Percentiles rank a stretch among this genome's conserved stretches.
phyloP scores from a whole-genome alignment of 1,284 basidiomycete genomes.

The Trametes pubescens region DNA sequence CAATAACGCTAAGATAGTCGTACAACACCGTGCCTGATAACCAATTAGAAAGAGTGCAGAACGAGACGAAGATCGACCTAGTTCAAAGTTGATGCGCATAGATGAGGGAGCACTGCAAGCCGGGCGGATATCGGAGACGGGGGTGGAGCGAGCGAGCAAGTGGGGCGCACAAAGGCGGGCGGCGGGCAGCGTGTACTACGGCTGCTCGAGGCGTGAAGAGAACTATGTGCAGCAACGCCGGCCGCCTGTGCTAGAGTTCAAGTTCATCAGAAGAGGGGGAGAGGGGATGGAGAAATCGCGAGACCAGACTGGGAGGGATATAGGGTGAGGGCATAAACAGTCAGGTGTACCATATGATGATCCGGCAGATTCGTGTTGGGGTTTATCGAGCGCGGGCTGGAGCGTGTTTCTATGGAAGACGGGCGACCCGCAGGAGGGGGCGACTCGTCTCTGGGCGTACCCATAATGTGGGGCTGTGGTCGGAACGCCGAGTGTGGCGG shows the following conservation, averaged over 20 bases:
- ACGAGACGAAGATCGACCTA: not conserved
- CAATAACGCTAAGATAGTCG: conserved; percentile 23
- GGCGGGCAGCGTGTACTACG: not conserved
- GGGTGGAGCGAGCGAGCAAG: not conserved
- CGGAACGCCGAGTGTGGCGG: not conserved
- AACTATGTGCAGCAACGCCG: conserved; percentile 23
- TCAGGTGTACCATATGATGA: conserved; percentile 27
- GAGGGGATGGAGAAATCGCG: not conserved
- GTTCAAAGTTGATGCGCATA: not conserved
- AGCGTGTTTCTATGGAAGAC: not conserved
- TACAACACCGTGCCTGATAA: conserved; percentile 28
- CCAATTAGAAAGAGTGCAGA: conserved; percentile 3
- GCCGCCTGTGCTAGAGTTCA: conserved; percentile 31
- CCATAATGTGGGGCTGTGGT: no score
- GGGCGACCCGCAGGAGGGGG: not conserved
- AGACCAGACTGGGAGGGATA: conserved; percentile 14
- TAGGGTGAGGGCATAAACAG: conserved; percentile 33
- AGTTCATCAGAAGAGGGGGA: not conserved
- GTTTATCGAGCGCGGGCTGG: conserved; percentile 8
- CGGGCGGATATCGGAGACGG: not conserved
- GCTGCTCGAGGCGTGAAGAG: not conserved
- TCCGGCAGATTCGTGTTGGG: conserved; percentile 14
- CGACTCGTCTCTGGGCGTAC: no score
- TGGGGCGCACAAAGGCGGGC: not conserved
- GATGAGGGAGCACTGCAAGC: not conserved